Evolutionary conservation across 208 protist species (phyloP), one percentile per base, ranked within the genome.

Genomic region (Porcisia deanei): DNA sequence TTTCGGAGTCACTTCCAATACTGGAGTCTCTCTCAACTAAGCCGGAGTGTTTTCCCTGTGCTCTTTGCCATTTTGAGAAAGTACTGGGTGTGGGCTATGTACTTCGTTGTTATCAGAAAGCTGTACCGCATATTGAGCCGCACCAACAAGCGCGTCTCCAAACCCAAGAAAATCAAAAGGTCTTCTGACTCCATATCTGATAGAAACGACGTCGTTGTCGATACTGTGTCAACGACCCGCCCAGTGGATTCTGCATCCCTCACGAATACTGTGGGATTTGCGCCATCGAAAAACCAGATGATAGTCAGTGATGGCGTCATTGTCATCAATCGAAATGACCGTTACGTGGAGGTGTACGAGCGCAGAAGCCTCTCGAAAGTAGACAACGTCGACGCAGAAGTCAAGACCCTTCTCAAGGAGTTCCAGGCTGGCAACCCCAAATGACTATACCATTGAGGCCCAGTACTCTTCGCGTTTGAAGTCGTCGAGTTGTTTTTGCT

Each of bases 291-390:
- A 2, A 85, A 87, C 53, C 82, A 85, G 39, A 75, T 87, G 41
- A 79, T 91, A 41, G 78, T 88, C 14, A 75, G 78, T n/a, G 88
- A 89, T 60, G 85, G 81, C 20, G 80, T 89, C 54, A 87, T 91
- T 41, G 82, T 91, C 55, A 73, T 91, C 12, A 89, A 91, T 65
- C 88, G 88, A 34, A 84, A 86, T 58, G 84, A 89, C 49, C 73
- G 88, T 9, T 91, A 88, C 52, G 77, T 91, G 3, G 88, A 91
- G 54, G 83, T 91, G 45, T 91, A 91, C 57, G 84, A 88, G 65
- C 81, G 83, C n/a, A 87, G 79, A 67, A 87, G 84, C 49, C 69
- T 88, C 9, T 59, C 75, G 0, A 76, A 74, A 52, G 72, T 83
- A 34, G 80, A 81, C 47, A 83, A 85, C 41, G 75, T 82, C 10